phyloP scores from a whole-genome alignment of 2,329 filamentous ascomycete genomes.

The Penicillium rolfsii region DNA sequence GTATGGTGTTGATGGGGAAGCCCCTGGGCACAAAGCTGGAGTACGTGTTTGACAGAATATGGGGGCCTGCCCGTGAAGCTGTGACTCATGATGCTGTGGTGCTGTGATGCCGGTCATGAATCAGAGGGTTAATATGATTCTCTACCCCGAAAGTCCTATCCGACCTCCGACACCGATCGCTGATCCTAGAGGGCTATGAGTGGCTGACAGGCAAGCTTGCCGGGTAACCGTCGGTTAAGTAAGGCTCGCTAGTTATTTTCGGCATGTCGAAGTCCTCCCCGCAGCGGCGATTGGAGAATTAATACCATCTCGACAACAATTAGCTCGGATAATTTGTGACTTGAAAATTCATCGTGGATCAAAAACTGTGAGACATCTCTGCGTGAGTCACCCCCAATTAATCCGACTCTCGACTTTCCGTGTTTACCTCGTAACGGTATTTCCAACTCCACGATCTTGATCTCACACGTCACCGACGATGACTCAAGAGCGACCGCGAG shows the following conservation, averaged over 20 bases:
- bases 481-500: background rate
- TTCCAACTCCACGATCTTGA: background rate
- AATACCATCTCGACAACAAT: slow-evolving; percentile 1
- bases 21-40: background rate
- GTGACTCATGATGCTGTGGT: background rate
- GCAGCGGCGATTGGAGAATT: slow-evolving; percentile 13
- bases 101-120: background rate
- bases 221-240: slow-evolving; percentile 22
- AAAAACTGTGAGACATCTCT: background rate
- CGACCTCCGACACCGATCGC: slow-evolving; percentile 13
- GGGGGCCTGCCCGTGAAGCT: background rate
- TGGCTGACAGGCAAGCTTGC: slow-evolving; percentile 5
- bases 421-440: background rate
- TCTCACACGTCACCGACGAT: slow-evolving; percentile 10
- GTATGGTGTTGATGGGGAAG: background rate
- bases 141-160: slow-evolving; percentile 14
- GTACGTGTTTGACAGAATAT: background rate
- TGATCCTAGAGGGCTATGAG: slow-evolving; percentile 2
- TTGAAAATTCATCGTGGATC: background rate
- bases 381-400: no score
- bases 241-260: slow-evolving; percentile 17
- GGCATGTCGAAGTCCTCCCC: slow-evolving; percentile 16
- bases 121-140: background rate
- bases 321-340: background rate
- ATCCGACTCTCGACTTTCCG: no score